Percentiles rank a stretch among this genome's conserved stretches.
Evolutionary conservation across 2,329 filamentous ascomycete genomes (phyloP).

Genomic region (Penicillium palitans): DNA sequence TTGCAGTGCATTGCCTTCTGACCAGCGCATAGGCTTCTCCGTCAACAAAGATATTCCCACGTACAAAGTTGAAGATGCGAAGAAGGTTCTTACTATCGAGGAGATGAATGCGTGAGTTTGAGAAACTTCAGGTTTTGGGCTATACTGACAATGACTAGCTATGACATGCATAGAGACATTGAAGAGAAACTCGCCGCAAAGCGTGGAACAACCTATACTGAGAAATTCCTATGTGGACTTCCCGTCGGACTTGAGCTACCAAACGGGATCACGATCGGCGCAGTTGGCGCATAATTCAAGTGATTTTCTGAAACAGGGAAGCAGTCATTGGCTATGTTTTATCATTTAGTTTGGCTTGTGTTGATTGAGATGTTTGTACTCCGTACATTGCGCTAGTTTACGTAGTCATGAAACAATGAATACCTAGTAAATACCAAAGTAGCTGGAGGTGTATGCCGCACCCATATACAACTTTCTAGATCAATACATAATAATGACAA

Average conservation of each 20-base stretch:
- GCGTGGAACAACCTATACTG: conserved; percentile 33
- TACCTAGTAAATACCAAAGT: neutral
- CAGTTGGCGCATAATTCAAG: neutral
- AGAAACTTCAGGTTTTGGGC: neutral
- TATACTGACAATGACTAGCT: conserved; percentile 39
- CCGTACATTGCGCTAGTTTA: conserved; percentile 2
- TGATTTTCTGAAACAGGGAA: neutral
- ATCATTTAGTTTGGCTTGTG: conserved; percentile 4
- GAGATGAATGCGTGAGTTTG: conserved; percentile 64
- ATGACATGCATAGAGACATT: conserved; percentile 61
- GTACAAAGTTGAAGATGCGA: conserved; percentile 64
- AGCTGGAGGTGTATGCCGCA: neutral
- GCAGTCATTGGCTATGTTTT: neutral
- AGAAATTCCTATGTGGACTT: conserved; percentile 47
- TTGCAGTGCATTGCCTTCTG: neutral
- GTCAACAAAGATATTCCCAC: conserved; percentile 57
- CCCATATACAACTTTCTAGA: neutral
- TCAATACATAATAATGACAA: conserved; percentile 5
- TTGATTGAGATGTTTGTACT: conserved; percentile 4
- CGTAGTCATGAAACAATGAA: neutral
- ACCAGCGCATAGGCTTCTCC: conserved; percentile 56
- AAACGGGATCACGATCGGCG: conserved; percentile 31
- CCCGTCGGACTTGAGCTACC: conserved; percentile 49
- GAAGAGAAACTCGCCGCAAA: conserved; percentile 49
- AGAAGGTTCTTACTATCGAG: conserved; percentile 64